Evolutionary conservation across 2,329 filamentous ascomycete genomes (phyloP).

Genomic region (Penicillium glabrum): DNA sequence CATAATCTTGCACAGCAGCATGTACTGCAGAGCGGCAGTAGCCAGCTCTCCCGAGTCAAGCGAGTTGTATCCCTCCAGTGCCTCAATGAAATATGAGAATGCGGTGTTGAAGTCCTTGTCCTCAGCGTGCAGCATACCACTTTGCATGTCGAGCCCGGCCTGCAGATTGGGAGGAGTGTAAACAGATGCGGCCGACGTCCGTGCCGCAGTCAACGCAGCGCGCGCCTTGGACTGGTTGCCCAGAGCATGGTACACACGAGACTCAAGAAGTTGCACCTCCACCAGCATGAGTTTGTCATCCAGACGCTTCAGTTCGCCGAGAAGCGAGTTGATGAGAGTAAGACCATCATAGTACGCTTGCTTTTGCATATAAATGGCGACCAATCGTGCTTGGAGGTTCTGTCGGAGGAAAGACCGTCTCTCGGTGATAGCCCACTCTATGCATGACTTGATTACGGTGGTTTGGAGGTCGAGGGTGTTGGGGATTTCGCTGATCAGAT

Average conservation of each 20-base stretch:
- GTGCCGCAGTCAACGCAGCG: constrained; percentile 88
- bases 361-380: constrained; percentile 93
- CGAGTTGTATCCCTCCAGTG: constrained; percentile 91
- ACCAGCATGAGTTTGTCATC: constrained; percentile 98
- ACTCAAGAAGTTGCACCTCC: constrained; percentile 96
- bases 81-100: constrained; percentile 99
- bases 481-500: constrained; percentile 90
- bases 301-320: constrained; percentile 94
- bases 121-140: constrained; percentile 96
- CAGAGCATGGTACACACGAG: constrained; percentile 92
- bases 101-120: constrained; percentile 99
- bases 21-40: constrained; percentile 98
- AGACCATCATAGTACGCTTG: constrained; percentile 97
- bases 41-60: constrained; percentile 86
- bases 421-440: constrained; percentile 97
- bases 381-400: constrained; percentile 94
- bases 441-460: constrained; percentile 94
- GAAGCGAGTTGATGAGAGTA: constrained; percentile 91
- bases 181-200: constrained; percentile 92
- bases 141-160: constrained; percentile 98
- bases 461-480: constrained; percentile 94
- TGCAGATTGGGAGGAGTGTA: constrained; percentile 95
- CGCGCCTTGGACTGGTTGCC: constrained; percentile 96
- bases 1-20: constrained; percentile 99
- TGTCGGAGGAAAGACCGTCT: constrained; percentile 94